Percentiles rank a stretch among this genome's conserved stretches.
These are phyloP conservation scores for Alliaria petiolata DNA, from an alignment of 345 rosid species.

Conservation along the genomic window DNA sequence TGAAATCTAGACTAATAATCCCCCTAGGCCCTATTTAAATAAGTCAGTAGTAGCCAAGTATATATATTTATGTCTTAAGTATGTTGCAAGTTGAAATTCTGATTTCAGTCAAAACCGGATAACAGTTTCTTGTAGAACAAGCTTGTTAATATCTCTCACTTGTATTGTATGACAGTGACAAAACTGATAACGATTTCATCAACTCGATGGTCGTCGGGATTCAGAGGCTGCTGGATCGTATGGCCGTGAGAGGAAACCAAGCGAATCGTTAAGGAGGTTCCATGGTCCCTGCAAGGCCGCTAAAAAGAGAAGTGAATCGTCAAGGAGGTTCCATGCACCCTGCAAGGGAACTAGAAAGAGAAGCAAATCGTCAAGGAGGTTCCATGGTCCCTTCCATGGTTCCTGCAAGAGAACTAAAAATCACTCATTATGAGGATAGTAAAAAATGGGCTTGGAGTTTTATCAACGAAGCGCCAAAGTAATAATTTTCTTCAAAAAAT, in stretches of 20 bases:
- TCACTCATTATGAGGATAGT: neutral
- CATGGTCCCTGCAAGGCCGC: neutral
- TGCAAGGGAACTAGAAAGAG: no score
- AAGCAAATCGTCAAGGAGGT: neutral
- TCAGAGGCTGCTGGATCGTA: neutral
- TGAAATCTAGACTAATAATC: no score
- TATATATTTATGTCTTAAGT: neutral
- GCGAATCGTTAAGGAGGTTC: neutral
- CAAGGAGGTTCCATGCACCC: neutral
- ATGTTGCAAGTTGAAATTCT: neutral
- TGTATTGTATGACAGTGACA: neutral
- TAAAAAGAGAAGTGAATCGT: neutral
- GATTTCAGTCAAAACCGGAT: neutral
- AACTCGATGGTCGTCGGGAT: neutral
- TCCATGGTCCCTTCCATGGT: constrained; percentile 40
- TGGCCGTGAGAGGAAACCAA: constrained; percentile 7
- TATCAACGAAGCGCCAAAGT: constrained; percentile 9
- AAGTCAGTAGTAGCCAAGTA: no score
- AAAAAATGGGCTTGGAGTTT: constrained; percentile 5
- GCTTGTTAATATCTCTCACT: neutral
- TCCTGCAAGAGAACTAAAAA: constrained; percentile 23
- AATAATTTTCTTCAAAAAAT: neutral
- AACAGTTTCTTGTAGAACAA: neutral
- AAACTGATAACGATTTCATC: neutral
- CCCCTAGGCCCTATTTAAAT: no score